These are phyloP conservation scores for Daldinia loculata DNA, from an alignment of 495 filamentous ascomycete genomes.

Conservation along the genomic window DNA sequence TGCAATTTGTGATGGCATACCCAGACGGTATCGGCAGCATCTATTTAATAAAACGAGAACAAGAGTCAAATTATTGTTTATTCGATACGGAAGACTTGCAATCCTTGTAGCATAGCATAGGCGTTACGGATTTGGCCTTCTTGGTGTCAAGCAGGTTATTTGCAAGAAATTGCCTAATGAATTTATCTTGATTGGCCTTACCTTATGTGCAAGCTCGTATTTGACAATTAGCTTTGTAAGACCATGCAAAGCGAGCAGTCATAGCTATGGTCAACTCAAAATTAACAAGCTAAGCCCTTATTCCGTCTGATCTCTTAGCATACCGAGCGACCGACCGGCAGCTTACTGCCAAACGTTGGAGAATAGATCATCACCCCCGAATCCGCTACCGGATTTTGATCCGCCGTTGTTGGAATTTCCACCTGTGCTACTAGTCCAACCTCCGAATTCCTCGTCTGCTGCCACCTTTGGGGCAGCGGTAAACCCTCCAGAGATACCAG, in stretches of 20 bases:
- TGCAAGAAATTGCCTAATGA: conserved; percentile 3
- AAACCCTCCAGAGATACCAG: conserved; percentile 60
- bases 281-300: neutral
- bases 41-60: conserved; percentile 6
- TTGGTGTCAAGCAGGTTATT: conserved; percentile 15
- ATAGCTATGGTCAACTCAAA: neutral
- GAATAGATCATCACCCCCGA: conserved; percentile 85
- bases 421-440: conserved; percentile 78
- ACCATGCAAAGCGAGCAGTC: neutral
- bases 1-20: conserved; percentile 1
- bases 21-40: conserved; percentile 8
- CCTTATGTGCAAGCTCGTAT: conserved; percentile 10
- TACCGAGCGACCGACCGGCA: neutral
- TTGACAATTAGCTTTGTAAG: neutral
- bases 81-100: conserved; percentile 11
- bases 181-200: conserved; percentile 15
- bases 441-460: conserved; percentile 91
- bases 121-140: conserved; percentile 31
- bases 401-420: conserved; percentile 49
- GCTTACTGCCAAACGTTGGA: conserved; percentile 89
- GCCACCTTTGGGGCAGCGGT: conserved; percentile 69
- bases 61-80: neutral
- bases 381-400: conserved; percentile 58
- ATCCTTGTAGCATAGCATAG: conserved; percentile 35
- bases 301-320: neutral